Base-by-base conservation (phyloP, 495 filamentous ascomycete species). In the Penicillium samsonianum region DNA sequence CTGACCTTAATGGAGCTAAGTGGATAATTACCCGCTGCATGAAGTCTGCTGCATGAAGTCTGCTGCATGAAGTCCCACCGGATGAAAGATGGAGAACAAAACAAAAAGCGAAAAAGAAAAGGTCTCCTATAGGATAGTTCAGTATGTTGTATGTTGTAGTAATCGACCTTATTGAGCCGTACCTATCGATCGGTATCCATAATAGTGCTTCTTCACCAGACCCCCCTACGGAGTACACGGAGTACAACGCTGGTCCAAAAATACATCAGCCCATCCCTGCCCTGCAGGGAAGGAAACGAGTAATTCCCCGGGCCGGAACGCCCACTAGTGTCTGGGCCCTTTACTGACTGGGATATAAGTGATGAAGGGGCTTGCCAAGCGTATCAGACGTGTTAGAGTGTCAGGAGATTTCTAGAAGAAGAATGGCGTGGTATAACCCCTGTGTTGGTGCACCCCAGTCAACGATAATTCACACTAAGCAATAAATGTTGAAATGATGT, bases 181-280 rank as follows among this genome's bases (percentile, higher is more conserved):
- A 38, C n/a, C 35, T 17, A 38, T 17, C 14, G 35, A 38, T 3
- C 3, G 5, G n/a, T 9, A n/a, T 38, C 16, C n/a, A 17, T 17
- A 17, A n/a, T 8, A 38, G 16, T n/a, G 5, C 35, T n/a, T 17
- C 35, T n/a, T 38, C 35, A 9, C 33, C 16, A 35, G 14, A 16
- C 5, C 14, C n/a, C n/a, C n/a, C n/a, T n/a, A 4, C 16, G 10
- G 26, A 28, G 26, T 28, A 31, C 35, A 7, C 16, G 35, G 33
- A 16, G 14, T n/a, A 37, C 6, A 37, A 14, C 31, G 14, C 35
- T 14, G 19, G 26, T 17, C n/a, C 22, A 31, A 28, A 28, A 17
- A 28, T 35, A 16, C 20, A 35, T 19, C 25, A 28, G 48, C 42
- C 30, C 42, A 64, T 57, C 58, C 43, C 30, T 64, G n/a, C 57